Evolutionary conservation across 345 rosid genomes (phyloP), one percentile per base, ranked within the genome.

Genomic region (Dimocarpus longan): DNA sequence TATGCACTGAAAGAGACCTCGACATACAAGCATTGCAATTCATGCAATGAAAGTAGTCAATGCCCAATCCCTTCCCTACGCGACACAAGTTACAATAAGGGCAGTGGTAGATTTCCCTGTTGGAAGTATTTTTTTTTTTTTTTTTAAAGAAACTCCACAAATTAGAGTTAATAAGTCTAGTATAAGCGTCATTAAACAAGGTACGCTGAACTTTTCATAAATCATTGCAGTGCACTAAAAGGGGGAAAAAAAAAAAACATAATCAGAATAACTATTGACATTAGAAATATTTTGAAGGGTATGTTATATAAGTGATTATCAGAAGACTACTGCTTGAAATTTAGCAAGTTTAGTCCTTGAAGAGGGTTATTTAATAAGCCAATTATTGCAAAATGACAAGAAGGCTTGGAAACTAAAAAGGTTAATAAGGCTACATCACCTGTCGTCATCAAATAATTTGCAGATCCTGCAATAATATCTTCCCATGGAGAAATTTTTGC

Each of bases 81-180:
- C 96, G 88, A 78, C 98, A 95, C 71, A 95, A 88, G 81, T 95
- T 95, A 84, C 96, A 95, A 70, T 85, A 93, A 3, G 97, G 95
- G 81, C 97, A 94, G 76, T 93, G 97, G 86, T 94, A 94, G 75
- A 94, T 92, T 87, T 93, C 87, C 92, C 98, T 94, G 92, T 77
- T 70, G 64, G 42, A 72, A 57, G 57, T 22, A 48, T 70, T 82
- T 48, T 70, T 74, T 82, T 62, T 50, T 22, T 56, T 70, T 82
- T 48, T 70, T 74, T 80, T 62, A 71, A 71, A 72, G 79, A 73
- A 26, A 32, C 56, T 64, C 67, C 24, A 50, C 15, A 71, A 74
- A 79, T 24, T 26, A 62, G 72, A 76, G 22, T 67, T 56, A 46
- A 70, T 63, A 66, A 40, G 21, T 57, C 28, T 42, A 65, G 8